Percentiles rank a stretch among this genome's conserved stretches.
Evolutionary conservation across 257 asterid species (phyloP).

Genomic region (Solanum piurae): DNA sequence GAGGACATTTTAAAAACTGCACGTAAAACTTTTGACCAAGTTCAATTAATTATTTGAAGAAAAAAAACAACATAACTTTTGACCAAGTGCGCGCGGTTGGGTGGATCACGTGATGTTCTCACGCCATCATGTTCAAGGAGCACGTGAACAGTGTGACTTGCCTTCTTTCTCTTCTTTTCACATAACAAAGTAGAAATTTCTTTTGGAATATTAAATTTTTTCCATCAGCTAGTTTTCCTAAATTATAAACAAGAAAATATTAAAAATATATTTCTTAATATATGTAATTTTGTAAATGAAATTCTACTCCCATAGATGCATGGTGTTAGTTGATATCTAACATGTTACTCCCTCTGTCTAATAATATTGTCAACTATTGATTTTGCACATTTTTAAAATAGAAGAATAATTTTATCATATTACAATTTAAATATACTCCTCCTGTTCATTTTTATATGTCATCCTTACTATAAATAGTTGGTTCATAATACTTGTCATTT

Average conservation of each 20-base stretch:
- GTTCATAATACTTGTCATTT: not conserved
- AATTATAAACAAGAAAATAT: not conserved
- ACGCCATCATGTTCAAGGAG: constrained; percentile 12
- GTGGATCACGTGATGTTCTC: constrained; percentile 1
- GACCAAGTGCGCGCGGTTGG: not conserved
- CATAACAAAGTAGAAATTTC: not conserved
- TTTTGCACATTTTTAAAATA: no score
- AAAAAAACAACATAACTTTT: not conserved
- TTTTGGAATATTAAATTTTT: not conserved
- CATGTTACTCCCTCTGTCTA: not conserved
- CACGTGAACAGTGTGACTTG: constrained; percentile 39
- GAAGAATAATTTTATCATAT: no score
- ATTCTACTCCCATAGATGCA: not conserved
- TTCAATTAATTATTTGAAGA: not conserved
- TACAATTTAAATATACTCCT: no score
- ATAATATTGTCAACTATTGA: not conserved
- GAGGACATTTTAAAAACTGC: not conserved
- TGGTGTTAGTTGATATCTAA: not conserved
- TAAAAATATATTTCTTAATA: not conserved
- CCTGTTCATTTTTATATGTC: no score
- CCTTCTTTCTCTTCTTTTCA: not conserved
- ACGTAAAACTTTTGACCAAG: not conserved
- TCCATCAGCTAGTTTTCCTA: not conserved
- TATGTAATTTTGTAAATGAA: not conserved
- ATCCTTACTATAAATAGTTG: no score